Base-by-base conservation (phyloP, 176 grass and related monocot species). In the Musa troglodytarum region DNA sequence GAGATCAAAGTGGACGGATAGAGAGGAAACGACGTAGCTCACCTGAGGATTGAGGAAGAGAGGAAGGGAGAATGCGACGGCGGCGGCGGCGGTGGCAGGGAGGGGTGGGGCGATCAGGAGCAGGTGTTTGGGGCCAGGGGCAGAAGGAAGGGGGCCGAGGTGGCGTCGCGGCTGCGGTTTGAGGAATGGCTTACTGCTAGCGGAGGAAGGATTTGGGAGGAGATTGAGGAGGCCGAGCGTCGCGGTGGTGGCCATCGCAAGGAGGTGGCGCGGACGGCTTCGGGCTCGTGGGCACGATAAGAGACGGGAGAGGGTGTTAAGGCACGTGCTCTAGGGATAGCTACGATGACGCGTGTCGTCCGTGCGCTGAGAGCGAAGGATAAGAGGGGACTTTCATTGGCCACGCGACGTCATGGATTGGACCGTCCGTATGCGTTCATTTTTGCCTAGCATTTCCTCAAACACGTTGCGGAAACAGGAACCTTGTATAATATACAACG, bases 231-330 rank as follows among this genome's bases (percentile, higher is more conserved):
- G 77, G 23, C 26, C 61, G 56, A 72, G 63, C 29, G 78, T 74
- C 10, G 88, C 71, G 73, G 76, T 62, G 56, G 85, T 65, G 81
- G 85, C 50, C 10, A 76, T 63, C 1, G 59, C 11, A 20, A 51
- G 2, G 15, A 55, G 20, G 14, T 62, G 34, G 34, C 34, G 34
- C 34, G 4, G 34, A 43, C 34, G 34, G 34, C 4, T 43, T 43
- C 4, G 34, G 34, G 34, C 34, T 43, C 34, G 4, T 6, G 34
- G 34, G 34, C 34, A 43, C 34, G 34, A 6, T 43, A 43, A 43
- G 34, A 43, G 34, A 43, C 0, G 34, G 6, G 34, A 43, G 34
- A 43, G 34, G 4, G 34, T 4, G 34, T 43, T 4, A 43, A 43
- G 34, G 4, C 4, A 43, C 4, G 34, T 6, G 34, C 34, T 43